These are phyloP conservation scores for Pyrenula aspistea DNA, from an alignment of 495 filamentous ascomycete species.

Conservation along the genomic window DNA sequence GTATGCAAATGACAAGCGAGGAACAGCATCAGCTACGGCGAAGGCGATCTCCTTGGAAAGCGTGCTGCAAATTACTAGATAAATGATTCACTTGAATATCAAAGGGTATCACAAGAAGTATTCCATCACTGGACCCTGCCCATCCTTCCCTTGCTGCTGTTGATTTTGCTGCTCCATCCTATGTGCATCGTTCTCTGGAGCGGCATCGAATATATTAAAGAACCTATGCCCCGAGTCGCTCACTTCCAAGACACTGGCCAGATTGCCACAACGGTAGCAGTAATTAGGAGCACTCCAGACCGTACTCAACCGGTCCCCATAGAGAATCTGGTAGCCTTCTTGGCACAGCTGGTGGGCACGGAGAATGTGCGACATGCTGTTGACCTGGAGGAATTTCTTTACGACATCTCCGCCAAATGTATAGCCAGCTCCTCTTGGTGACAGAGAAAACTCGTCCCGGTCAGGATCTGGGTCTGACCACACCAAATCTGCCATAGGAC, in stretches of 20 bases:
- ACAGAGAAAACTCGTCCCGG: conserved; percentile 89
- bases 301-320: conserved; percentile 85
- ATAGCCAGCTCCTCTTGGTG: conserved; percentile 87
- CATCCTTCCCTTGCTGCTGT: conserved; percentile 44
- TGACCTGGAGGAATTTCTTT: conserved; percentile 93
- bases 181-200: conserved; percentile 87
- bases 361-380: conserved; percentile 91
- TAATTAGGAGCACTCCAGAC: conserved; percentile 98
- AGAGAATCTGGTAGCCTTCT: conserved; percentile 91
- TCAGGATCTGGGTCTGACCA: conserved; percentile 97
- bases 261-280: conserved; percentile 92
- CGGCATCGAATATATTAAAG: conserved; percentile 96
- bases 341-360: conserved; percentile 96
- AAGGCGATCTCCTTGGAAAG: neutral
- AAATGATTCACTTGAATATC: conserved; percentile 2
- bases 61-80: neutral
- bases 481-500: conserved; percentile 97
- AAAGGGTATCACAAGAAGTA: conserved; percentile 59
- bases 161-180: conserved; percentile 60
- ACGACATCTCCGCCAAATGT: conserved; percentile 96
- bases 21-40: neutral
- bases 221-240: conserved; percentile 80
- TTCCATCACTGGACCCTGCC: conserved; percentile 49
- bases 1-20: neutral
- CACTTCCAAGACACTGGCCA: conserved; percentile 94